These are phyloP conservation scores for Coemansia sp. DNA, from an alignment of 192 early-diverging fungal genomes.

Conservation along the genomic window DNA sequence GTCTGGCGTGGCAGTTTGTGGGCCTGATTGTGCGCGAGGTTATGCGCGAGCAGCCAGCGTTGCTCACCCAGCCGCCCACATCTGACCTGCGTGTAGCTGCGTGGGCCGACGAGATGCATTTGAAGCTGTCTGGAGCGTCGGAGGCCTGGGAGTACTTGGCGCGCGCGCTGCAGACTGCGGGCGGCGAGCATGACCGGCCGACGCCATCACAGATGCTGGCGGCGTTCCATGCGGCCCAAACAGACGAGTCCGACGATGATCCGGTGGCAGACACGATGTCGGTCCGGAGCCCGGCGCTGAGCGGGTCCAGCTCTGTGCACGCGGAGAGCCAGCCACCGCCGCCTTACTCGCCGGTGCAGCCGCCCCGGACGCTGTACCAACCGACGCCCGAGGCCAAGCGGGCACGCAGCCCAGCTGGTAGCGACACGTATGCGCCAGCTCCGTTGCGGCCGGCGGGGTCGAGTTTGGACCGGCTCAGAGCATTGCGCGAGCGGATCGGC, in stretches of 20 bases:
- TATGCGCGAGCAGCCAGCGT: constrained; percentile 21
- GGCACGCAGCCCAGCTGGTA: constrained; percentile 9
- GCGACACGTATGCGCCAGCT: not conserved
- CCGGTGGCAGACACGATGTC: not conserved
- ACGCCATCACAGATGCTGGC: constrained; percentile 27
- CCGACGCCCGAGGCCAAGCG: not conserved
- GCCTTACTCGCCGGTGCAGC: constrained; percentile 25
- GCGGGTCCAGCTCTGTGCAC: not conserved
- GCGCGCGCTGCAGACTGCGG: constrained; percentile 10
- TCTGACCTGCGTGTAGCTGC: constrained; percentile 1
- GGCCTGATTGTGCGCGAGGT: constrained; percentile 38
- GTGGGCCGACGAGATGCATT: constrained; percentile 30
- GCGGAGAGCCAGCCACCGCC: constrained; percentile 19
- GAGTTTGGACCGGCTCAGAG: constrained; percentile 15
- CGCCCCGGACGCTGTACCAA: constrained; percentile 2
- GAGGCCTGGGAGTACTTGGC: constrained; percentile 43
- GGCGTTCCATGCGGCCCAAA: constrained; percentile 21
- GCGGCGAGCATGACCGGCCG: constrained; percentile 10
- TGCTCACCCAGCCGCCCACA: constrained; percentile 19
- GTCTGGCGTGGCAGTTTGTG: constrained; percentile 38
- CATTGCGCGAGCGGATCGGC: constrained; percentile 33
- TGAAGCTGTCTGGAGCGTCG: constrained; percentile 21
- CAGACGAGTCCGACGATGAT: not conserved
- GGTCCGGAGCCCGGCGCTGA: constrained; percentile 1
- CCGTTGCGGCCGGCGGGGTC: not conserved